Evolutionary conservation across 2,329 filamentous ascomycete genomes (phyloP).

Genomic region (Alternaria rosae): DNA sequence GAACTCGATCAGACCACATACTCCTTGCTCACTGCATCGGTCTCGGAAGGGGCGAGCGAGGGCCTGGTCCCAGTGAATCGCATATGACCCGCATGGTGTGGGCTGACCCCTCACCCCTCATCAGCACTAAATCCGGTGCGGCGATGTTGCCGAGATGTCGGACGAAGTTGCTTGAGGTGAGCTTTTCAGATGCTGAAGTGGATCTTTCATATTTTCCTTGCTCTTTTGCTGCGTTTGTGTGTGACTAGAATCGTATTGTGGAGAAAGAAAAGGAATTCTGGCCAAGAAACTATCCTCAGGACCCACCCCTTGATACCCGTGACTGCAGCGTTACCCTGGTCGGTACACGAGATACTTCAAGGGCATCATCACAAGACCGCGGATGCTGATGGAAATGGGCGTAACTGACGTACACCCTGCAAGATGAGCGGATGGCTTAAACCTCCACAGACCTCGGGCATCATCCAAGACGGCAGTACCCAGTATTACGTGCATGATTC

Average conservation of each 20-base stretch:
- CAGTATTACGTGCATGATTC: conserved; percentile 30
- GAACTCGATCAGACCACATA: background rate
- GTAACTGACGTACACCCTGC: conserved; percentile 5
- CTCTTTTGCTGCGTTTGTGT: conserved; percentile 1
- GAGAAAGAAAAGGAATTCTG: background rate
- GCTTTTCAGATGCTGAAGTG: background rate
- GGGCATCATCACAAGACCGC: conserved; percentile 2
- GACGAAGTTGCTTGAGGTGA: background rate
- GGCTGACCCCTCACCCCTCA: conserved; percentile 15
- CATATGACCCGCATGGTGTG: conserved; percentile 17
- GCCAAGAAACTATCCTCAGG: background rate
- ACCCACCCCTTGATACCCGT: background rate
- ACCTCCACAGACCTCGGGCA: conserved; percentile 21
- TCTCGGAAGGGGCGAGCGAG: conserved; percentile 5
- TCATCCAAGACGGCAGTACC: conserved; percentile 15
- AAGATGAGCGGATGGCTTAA: conserved; percentile 23
- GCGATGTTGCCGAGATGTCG: background rate
- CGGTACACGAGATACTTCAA: conserved; percentile 8
- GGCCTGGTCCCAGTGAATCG: conserved; percentile 7
- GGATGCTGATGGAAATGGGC: background rate
- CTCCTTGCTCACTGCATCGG: background rate
- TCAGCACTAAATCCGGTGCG: conserved; percentile 4
- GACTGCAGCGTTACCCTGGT: conserved; percentile 10
- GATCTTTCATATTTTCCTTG: background rate
- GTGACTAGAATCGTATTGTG: background rate